phyloP scores from a whole-genome alignment of 2,329 filamentous ascomycete genomes.

The Fusarium foetens region DNA sequence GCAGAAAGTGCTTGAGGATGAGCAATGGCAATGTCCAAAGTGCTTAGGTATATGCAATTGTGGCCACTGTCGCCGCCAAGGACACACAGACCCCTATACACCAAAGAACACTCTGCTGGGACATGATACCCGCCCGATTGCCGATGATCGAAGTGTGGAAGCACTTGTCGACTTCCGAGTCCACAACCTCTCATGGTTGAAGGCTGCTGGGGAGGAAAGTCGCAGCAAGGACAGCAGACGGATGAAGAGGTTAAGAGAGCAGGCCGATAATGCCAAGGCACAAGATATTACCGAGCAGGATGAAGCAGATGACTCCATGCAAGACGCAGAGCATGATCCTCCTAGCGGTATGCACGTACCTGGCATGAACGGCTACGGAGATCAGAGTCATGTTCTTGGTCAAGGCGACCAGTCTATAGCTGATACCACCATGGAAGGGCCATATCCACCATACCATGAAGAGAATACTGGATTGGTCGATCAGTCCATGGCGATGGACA shows the following conservation, averaged over 20 bases:
- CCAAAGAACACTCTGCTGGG: conserved; percentile 90
- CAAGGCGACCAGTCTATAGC: conserved; percentile 23
- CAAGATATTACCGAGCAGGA: conserved; percentile 54
- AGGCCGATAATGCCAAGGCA: conserved; percentile 67
- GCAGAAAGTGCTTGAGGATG: conserved; percentile 80
- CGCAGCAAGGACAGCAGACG: conserved; percentile 66
- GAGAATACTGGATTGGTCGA: background rate
- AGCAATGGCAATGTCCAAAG: conserved; percentile 88
- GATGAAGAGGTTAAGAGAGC: conserved; percentile 66
- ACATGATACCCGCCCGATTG: conserved; percentile 89
- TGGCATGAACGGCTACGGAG: conserved; percentile 43
- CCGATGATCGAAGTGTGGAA: conserved; percentile 91
- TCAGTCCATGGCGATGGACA: conserved; percentile 3
- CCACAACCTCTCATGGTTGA: conserved; percentile 88
- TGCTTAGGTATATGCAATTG: conserved; percentile 91
- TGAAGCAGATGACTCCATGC: conserved; percentile 40
- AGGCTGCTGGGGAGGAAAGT: conserved; percentile 66
- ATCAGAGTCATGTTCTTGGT: conserved; percentile 49
- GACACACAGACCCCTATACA: conserved; percentile 79
- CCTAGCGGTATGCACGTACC: conserved; percentile 7
- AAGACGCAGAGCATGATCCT: conserved; percentile 16
- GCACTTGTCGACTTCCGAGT: conserved; percentile 89
- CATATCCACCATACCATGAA: conserved; percentile 18
- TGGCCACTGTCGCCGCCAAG: conserved; percentile 74
- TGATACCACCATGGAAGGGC: conserved; percentile 16